Evolutionary conservation across 208 protist genomes (phyloP).

Genomic region (Wallacemonas rigidus): DNA sequence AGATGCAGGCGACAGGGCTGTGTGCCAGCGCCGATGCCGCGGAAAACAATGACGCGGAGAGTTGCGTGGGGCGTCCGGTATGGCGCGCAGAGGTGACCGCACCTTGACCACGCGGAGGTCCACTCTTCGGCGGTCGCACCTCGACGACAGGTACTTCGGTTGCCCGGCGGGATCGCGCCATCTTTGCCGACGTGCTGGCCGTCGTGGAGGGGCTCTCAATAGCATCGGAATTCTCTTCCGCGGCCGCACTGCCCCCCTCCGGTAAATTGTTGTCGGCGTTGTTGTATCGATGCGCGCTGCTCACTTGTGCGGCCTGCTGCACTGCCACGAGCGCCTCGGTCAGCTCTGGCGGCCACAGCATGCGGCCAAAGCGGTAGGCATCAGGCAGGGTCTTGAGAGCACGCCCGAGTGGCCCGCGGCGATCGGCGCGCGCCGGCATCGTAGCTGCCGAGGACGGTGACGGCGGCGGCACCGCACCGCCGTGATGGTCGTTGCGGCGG

Average conservation of each 20-base stretch:
- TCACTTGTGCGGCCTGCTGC: neutral
- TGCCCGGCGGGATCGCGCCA: neutral
- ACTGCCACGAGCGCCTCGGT: neutral
- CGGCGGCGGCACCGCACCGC: slow-evolving; percentile 45
- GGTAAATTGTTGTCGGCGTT: neutral
- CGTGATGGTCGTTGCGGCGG: slow-evolving; percentile 21
- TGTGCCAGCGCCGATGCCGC: neutral
- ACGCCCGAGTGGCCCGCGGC: slow-evolving; percentile 48
- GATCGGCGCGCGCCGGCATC: slow-evolving; percentile 33
- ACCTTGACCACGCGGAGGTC: no score
- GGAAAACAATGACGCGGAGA: neutral
- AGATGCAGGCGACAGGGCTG: neutral
- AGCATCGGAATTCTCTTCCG: no score
- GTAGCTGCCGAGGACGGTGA: slow-evolving; percentile 30
- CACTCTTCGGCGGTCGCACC: neutral
- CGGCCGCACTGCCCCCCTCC: neutral
- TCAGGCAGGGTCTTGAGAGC: slow-evolving; percentile 12
- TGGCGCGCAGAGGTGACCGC: neutral
- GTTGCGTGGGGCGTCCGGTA: neutral
- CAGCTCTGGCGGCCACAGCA: slow-evolving; percentile 25
- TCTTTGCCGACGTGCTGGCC: neutral
- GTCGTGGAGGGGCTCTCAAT: neutral
- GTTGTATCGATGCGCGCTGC: neutral
- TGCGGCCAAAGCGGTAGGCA: slow-evolving; percentile 25
- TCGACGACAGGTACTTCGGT: neutral